Evolutionary conservation across 306 rosid genomes (phyloP).

Genomic region (Biancaea sappan): DNA sequence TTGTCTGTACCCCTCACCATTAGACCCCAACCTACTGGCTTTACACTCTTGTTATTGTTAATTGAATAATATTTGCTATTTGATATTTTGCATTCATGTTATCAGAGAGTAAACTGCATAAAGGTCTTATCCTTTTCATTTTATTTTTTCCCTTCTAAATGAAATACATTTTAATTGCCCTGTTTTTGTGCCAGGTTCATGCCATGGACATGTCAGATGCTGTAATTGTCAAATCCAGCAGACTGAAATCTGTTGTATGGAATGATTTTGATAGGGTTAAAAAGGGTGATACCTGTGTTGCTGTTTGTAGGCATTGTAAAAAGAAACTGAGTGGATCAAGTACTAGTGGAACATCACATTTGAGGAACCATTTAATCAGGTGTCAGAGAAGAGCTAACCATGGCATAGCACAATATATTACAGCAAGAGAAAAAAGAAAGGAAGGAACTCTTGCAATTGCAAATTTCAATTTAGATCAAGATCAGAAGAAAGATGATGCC

Average conservation of each 20-base stretch:
- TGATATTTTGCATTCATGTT: not conserved
- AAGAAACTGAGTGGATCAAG: conserved; percentile 99
- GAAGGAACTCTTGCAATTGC: conserved; percentile 68
- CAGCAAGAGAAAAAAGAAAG: conserved; percentile 88
- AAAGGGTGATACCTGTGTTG: conserved; percentile 87
- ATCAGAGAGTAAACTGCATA: not conserved
- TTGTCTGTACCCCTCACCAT: too few relatives aligned
- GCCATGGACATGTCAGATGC: conserved; percentile 95
- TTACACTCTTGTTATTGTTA: too few relatives aligned
- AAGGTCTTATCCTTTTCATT: conserved; percentile 14
- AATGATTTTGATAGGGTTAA: conserved; percentile 96
- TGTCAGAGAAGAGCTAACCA: conserved; percentile 85
- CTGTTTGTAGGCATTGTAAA: conserved; percentile 94
- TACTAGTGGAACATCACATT: conserved; percentile 96
- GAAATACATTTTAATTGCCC: conserved; percentile 25
- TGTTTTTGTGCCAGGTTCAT: conserved; percentile 52
- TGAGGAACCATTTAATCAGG: conserved; percentile 93
- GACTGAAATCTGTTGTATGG: conserved; percentile 96
- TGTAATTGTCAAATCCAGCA: conserved; percentile 80
- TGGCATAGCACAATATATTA: conserved; percentile 64
- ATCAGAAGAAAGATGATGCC: conserved; percentile 73
- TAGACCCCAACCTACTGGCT: too few relatives aligned
- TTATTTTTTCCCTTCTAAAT: not conserved
- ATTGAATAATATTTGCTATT: not conserved
- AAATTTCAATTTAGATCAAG: conserved; percentile 67